Evolutionary conservation across 176 grass and related monocot species (phyloP).

Genomic region (Aegilops umbellulata): DNA sequence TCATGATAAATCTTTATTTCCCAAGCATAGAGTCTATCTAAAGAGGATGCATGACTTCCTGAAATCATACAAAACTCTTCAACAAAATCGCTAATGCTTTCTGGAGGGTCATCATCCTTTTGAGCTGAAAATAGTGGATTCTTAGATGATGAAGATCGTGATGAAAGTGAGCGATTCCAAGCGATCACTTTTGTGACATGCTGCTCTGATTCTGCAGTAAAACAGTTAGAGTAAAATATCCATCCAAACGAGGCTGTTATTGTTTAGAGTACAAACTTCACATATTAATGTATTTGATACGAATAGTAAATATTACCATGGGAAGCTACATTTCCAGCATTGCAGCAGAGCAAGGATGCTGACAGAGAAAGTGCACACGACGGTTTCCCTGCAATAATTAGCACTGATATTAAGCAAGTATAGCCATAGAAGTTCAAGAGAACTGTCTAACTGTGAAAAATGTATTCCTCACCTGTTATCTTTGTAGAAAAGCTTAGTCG

Average conservation of each 20-base stretch:
- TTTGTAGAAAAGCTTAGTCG: constrained; percentile 35
- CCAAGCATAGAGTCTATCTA: constrained; percentile 73
- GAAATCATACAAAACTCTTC: constrained; percentile 73
- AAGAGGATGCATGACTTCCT: constrained; percentile 73
- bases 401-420: background rate
- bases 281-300: background rate
- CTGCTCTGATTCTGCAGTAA: constrained; percentile 43
- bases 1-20: constrained; percentile 71
- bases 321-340: constrained; percentile 18
- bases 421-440: background rate
- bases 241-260: background rate
- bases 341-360: constrained; percentile 44
- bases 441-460: background rate
- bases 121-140: constrained; percentile 38
- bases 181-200: constrained; percentile 46
- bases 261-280: background rate
- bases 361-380: constrained; percentile 9
- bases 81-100: constrained; percentile 50
- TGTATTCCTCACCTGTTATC: constrained; percentile 41
- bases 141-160: constrained; percentile 49
- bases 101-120: constrained; percentile 37
- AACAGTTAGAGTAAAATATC: constrained; percentile 18
- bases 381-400: constrained; percentile 40
- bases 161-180: constrained; percentile 61
- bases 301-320: constrained; percentile 43